Conservation (phyloP, 352 stramenopile genomes). For the Globisporangium emineosum region DNA sequence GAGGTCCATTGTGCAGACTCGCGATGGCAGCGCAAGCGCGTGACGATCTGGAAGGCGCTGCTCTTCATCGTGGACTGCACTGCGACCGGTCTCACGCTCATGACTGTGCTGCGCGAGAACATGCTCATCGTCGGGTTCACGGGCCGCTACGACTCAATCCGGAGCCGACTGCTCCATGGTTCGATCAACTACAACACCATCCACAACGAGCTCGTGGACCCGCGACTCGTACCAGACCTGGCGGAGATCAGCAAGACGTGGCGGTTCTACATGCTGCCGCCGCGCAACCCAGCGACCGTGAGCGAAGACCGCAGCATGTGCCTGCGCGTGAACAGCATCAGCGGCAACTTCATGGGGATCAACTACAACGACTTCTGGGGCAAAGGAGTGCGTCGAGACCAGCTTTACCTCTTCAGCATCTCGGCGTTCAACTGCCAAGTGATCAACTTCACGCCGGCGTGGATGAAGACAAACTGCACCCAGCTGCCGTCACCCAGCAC, state of each 20-base stretch:
- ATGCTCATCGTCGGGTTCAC: slow-evolving; percentile 17
- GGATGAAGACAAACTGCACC: slow-evolving; percentile 20
- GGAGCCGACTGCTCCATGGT: slow-evolving; percentile 13
- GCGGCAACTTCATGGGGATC: slow-evolving; percentile 23
- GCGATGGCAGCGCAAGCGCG: slow-evolving; percentile 3
- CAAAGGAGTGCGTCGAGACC: slow-evolving; percentile 18
- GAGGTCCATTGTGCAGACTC: slow-evolving; percentile 2
- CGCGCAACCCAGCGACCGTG: slow-evolving; percentile 20
- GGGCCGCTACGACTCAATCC: slow-evolving; percentile 18
- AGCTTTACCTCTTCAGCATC: slow-evolving; percentile 31
- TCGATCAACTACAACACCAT: slow-evolving; percentile 47
- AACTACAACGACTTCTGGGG: slow-evolving; percentile 32
- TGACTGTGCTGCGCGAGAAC: slow-evolving; percentile 31
- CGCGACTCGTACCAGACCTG: slow-evolving; percentile 28
- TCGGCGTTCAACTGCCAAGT: slow-evolving; percentile 31
- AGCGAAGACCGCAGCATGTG: slow-evolving; percentile 26
- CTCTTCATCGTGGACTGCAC: slow-evolving; percentile 16
- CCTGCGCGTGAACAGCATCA: slow-evolving; percentile 29
- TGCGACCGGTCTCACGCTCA: slow-evolving; percentile 25
- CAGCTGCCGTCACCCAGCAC: neutral
- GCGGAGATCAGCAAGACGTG: slow-evolving; percentile 26
- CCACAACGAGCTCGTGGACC: slow-evolving; percentile 31
- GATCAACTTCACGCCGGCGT: slow-evolving; percentile 28
- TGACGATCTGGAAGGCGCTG: slow-evolving; percentile 5
- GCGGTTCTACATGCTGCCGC: slow-evolving; percentile 29